Conservation (phyloP, 2,329 filamentous ascomycete genomes). For the Aspergillus hortae region DNA sequence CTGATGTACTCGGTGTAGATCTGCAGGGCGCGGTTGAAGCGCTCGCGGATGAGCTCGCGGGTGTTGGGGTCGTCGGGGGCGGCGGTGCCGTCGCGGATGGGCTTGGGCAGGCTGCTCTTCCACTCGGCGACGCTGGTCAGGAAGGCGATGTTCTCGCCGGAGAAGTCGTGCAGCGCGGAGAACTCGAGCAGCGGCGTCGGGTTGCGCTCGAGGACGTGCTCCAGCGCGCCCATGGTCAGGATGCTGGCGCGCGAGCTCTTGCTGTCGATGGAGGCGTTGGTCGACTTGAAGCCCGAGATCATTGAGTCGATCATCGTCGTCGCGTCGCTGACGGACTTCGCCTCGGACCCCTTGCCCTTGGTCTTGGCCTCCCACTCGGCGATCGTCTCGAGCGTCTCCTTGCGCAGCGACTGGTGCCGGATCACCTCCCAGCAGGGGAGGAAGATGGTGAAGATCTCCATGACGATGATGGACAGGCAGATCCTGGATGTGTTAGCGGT, state of each 20-base stretch:
- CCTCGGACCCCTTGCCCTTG: constrained; percentile 18
- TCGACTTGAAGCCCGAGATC: constrained; percentile 25
- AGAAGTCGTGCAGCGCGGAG: constrained; percentile 64
- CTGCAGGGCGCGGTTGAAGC: constrained; percentile 56
- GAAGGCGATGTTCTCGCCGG: constrained; percentile 68
- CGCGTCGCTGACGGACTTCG: constrained; percentile 26
- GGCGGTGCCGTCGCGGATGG: constrained; percentile 16
- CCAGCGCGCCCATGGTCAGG: constrained; percentile 60
- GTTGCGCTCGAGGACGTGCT: constrained; percentile 57
- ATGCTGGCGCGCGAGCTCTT: constrained; percentile 44
- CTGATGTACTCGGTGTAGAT: constrained; percentile 63
- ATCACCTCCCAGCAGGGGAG: constrained; percentile 59
- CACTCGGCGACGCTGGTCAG: constrained; percentile 56
- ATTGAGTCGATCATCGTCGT: constrained; percentile 29
- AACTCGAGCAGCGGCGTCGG: constrained; percentile 60
- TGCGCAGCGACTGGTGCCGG: constrained; percentile 29
- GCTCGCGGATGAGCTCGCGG: constrained; percentile 42
- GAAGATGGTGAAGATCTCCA: constrained; percentile 63
- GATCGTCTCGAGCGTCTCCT: constrained; percentile 35
- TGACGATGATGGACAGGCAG: constrained; percentile 57
- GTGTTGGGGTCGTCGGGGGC: constrained; percentile 20
- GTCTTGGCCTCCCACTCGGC: constrained; percentile 37
- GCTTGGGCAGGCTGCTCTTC: constrained; percentile 39
- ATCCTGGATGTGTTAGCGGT: constrained; percentile 31
- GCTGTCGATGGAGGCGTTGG: constrained; percentile 38